Conservation (phyloP, 2,329 filamentous ascomycete genomes). For the Chrysosporium keratinophilum region DNA sequence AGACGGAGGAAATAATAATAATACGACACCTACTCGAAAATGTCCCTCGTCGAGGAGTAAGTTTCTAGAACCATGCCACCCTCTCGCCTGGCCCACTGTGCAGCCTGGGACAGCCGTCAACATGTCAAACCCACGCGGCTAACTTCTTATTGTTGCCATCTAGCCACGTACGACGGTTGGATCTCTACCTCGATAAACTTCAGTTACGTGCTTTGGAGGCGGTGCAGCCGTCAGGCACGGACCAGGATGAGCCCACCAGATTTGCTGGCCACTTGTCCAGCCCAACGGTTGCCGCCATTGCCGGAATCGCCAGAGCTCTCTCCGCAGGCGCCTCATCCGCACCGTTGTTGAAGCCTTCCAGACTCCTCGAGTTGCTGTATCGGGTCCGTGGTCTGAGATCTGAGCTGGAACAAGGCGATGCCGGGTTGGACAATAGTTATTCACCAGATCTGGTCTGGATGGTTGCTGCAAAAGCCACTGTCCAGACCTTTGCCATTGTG, state of each 20-base stretch:
- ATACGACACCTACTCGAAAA: background rate
- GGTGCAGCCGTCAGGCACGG: slow-evolving; percentile 23
- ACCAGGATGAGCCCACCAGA: slow-evolving; percentile 28
- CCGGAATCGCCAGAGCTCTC: slow-evolving; percentile 58
- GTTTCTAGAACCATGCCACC: slow-evolving; percentile 1
- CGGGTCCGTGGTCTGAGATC: slow-evolving; percentile 40
- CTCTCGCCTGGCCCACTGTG: background rate
- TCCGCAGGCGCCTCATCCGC: slow-evolving; percentile 58
- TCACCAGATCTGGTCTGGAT: slow-evolving; percentile 83
- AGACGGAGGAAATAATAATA: background rate
- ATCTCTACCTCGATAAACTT: slow-evolving; percentile 48
- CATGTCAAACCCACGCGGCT: background rate
- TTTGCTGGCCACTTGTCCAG: slow-evolving; percentile 42
- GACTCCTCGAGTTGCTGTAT: slow-evolving; percentile 52
- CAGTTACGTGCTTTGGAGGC: slow-evolving; percentile 35
- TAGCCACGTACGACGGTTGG: slow-evolving; percentile 48
- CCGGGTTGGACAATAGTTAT: slow-evolving; percentile 37
- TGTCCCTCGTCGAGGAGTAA: slow-evolving; percentile 15
- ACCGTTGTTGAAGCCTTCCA: slow-evolving; percentile 49
- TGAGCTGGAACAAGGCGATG: slow-evolving; percentile 13
- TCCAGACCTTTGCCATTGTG: slow-evolving; percentile 78
- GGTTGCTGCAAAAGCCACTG: slow-evolving; percentile 76
- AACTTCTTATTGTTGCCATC: background rate
- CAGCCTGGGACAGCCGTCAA: no score
- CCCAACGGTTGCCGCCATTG: slow-evolving; percentile 37